Base-by-base conservation (phyloP, 768 basidiomycete species). In the Suillus placidus region DNA sequence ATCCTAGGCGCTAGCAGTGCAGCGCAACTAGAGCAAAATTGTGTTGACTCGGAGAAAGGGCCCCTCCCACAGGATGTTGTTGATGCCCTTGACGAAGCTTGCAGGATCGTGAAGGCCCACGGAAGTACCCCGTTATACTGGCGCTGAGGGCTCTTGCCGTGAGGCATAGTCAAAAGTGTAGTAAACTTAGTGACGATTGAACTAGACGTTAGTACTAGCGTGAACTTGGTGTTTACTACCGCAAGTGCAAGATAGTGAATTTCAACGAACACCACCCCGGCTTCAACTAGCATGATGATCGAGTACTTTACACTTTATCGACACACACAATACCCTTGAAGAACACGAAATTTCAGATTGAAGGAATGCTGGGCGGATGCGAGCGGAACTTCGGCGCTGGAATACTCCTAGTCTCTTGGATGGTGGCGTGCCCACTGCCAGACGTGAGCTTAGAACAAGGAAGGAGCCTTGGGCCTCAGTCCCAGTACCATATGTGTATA, bases 31-130 rank as follows among this genome's bases (percentile, higher is more conserved):
- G 72, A 81, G 67, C 74, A 79, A 66, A 85, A 85, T 65, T 77
- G 81, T 56, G 72, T 74, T 56, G 81, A 84, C 64, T 79, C 78
- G 57, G 84, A 80, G 68, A 85, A 85, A 71, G 86, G 86, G 0
- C 84, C 85, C 0, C 77, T 88, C 38, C 84, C 85, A 4, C 79
- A 84, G 45, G 84, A 82, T 35, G 79, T 88, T 1, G 75, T 87
- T 7, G 72, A 80, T 55, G 82, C 81, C 20, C 73, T 87, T 12
- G 83, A 88, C 60, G 80, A 86, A 65, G 84, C 85, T 2, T 82
- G 80, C 71, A 67, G 69, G 60, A 77, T 81, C 63, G 82, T 83
- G 16, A 74, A 73, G 47, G 72, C 69, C 10, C 73, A 75, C 49
- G 78, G 68, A 35, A 79, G 72, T 62, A 73, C 71, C 23, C 78